Evolutionary conservation across 2,329 filamentous ascomycete genomes (phyloP).

Genomic region (Camptophora hylomeconis): DNA sequence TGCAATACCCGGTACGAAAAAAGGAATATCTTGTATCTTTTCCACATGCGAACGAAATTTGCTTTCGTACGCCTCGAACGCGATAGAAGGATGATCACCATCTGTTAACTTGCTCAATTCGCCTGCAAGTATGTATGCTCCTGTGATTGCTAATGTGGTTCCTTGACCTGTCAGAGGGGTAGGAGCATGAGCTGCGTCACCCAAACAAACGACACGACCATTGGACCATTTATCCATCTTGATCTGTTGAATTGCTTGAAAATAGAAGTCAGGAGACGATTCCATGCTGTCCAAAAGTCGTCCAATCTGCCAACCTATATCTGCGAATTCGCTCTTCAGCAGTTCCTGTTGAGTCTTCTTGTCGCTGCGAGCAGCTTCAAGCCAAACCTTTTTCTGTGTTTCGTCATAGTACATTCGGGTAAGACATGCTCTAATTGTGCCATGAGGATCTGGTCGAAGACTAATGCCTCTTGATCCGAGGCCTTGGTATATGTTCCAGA

Average conservation of each 20-base stretch:
- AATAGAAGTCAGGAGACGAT: conserved; percentile 31
- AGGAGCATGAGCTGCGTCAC: conserved; percentile 33
- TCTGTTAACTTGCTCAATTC: conserved; percentile 21
- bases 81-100: conserved; percentile 1
- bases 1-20: too few relatives aligned
- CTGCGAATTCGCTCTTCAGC: conserved; percentile 20
- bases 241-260: conserved; percentile 26
- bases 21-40: conserved; percentile 10
- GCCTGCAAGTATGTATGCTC: conserved; percentile 45
- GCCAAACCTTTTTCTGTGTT: too few relatives aligned
- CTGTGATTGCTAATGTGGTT: conserved; percentile 23
- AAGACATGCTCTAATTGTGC: too few relatives aligned
- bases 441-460: too few relatives aligned
- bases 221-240: conserved; percentile 23
- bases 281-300: conserved; percentile 28
- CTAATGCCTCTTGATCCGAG: too few relatives aligned
- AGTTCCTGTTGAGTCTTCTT: conserved; percentile 19
- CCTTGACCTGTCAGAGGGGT: conserved; percentile 24
- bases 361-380: too few relatives aligned
- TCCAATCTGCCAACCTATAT: conserved; percentile 26
- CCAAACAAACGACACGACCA: conserved; percentile 30
- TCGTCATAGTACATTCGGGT: too few relatives aligned
- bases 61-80: conserved; percentile 8
- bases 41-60: conserved; percentile 9
- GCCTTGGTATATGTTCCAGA: too few relatives aligned